Percentiles rank a stretch among this genome's conserved stretches.
These are phyloP conservation scores for Volvariella surrecta DNA, from an alignment of 1,284 basidiomycete species.

Conservation along the genomic window DNA sequence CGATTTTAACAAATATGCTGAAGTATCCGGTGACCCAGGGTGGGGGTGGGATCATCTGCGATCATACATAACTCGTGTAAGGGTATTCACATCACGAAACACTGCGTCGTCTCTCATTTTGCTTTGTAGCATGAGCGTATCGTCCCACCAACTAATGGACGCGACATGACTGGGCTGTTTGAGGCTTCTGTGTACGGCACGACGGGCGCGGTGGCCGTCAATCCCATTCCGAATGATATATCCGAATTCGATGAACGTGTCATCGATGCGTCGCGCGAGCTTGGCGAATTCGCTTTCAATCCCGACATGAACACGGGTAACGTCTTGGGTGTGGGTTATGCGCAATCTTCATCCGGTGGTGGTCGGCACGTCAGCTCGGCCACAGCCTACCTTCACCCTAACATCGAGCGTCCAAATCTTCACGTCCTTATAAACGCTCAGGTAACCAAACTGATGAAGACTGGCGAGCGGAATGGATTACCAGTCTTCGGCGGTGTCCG, in stretches of 20 bases:
- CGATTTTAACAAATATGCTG: conserved; percentile 27
- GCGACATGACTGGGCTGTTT: conserved; percentile 18
- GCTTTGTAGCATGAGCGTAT: conserved; percentile 17
- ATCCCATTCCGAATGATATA: not conserved
- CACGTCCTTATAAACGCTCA: conserved; percentile 27
- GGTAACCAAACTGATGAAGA: conserved; percentile 20
- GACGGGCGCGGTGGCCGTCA: conserved; percentile 19
- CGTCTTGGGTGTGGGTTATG: conserved; percentile 4
- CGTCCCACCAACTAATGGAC: conserved; percentile 18
- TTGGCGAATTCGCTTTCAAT: not conserved
- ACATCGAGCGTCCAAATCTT: conserved; percentile 22
- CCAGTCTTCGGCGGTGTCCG: not conserved
- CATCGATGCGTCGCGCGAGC: not conserved
- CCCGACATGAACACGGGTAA: not conserved
- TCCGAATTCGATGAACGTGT: not conserved
- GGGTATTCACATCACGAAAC: not conserved
- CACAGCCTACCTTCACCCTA: conserved; percentile 23
- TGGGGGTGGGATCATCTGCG: conserved; percentile 29
- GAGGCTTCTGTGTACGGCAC: conserved; percentile 18
- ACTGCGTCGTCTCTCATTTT: not conserved
- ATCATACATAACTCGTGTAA: conserved; percentile 22
- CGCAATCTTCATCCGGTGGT: conserved; percentile 9
- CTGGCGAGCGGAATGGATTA: not conserved
- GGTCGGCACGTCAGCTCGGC: conserved; percentile 21
- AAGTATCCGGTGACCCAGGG: conserved; percentile 24